phyloP scores from a whole-genome alignment of 257 asterid species.

The Cruciata laevipes region DNA sequence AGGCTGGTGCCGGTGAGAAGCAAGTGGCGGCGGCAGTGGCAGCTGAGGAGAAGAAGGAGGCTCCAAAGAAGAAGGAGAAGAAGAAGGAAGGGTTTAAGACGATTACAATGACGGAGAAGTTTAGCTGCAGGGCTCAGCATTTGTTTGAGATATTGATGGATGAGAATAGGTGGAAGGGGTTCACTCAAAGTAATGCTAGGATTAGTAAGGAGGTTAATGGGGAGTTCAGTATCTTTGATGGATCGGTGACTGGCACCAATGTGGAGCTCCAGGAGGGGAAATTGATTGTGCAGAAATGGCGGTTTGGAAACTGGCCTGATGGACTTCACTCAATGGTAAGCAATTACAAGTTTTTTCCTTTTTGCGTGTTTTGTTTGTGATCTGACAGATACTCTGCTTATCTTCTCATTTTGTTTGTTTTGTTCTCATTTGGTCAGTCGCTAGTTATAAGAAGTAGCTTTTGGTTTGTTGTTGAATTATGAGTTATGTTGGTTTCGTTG shows the following conservation, averaged over 20 bases:
- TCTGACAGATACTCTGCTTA: neutral
- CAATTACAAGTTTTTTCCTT: neutral
- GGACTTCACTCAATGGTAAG: slow-evolving; percentile 70
- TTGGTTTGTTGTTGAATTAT: neutral
- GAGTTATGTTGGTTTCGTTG: neutral
- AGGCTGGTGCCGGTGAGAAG: slow-evolving; percentile 16
- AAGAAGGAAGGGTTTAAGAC: slow-evolving; percentile 86
- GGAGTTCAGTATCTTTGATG: slow-evolving; percentile 77
- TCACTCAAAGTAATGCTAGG: slow-evolving; percentile 87
- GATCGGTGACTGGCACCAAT: slow-evolving; percentile 65
- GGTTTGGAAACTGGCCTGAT: slow-evolving; percentile 94
- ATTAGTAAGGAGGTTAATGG: slow-evolving; percentile 85
- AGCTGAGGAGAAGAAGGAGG: slow-evolving; percentile 27
- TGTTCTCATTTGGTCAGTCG: neutral
- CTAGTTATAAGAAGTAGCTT: neutral
- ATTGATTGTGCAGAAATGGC: slow-evolving; percentile 83
- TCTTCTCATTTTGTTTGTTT: neutral
- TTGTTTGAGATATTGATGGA: slow-evolving; percentile 90
- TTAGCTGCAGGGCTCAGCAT: slow-evolving; percentile 66
- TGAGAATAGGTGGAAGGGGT: slow-evolving; percentile 97
- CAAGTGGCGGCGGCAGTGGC: neutral
- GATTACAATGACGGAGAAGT: slow-evolving; percentile 79
- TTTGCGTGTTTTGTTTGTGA: neutral
- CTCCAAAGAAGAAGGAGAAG: slow-evolving; percentile 35
- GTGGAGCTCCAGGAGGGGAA: slow-evolving; percentile 77